phyloP scores from a whole-genome alignment of 2,329 filamentous ascomycete species.

The Colletotrichum nymphaeae region DNA sequence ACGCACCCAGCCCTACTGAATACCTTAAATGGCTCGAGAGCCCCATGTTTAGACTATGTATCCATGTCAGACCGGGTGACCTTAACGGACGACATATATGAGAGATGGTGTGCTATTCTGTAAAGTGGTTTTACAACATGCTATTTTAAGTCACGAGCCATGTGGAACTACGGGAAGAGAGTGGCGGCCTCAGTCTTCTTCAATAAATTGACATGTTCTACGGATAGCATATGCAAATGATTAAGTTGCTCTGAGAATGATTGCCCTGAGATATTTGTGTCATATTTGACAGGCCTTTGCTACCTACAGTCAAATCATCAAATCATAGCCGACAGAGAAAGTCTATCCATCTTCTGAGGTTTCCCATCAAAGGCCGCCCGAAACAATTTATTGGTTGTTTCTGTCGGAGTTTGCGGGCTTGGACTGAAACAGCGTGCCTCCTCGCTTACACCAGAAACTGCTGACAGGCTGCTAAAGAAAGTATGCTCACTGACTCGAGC shows the following conservation, averaged over 20 bases:
- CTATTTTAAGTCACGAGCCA: background rate
- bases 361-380: background rate
- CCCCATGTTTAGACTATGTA: background rate
- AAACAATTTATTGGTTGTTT: background rate
- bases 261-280: background rate
- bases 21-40: background rate
- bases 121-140: background rate
- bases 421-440: background rate
- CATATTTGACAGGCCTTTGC: background rate
- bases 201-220: background rate
- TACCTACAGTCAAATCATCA: background rate
- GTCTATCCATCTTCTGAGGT: background rate
- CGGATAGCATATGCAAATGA: background rate
- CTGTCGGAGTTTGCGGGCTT: background rate
- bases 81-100: background rate
- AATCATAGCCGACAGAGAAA: background rate
- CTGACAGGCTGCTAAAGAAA: too few relatives aligned
- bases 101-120: background rate
- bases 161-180: too few relatives aligned
- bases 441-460: background rate
- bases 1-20: background rate
- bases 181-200: background rate
- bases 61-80: background rate
- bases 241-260: background rate
- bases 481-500: conserved; percentile 2